Base-by-base conservation (phyloP, 1,284 basidiomycete species). In the Marasmius fiardii region DNA sequence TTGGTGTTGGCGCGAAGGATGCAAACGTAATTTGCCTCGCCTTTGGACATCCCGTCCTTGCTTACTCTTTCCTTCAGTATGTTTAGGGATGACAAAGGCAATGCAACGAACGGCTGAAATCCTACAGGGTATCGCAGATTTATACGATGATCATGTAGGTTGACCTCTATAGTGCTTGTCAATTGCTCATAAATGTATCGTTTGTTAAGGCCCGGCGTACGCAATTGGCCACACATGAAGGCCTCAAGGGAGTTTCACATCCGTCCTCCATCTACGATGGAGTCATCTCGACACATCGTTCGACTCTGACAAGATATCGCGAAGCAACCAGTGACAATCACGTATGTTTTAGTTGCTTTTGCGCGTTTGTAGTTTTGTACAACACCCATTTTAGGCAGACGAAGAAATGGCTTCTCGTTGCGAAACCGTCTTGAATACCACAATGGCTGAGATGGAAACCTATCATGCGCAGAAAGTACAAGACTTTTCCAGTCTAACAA, bases 371-470 rank as follows among this genome's bases (percentile, higher is more conserved):
- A 10, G 28, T 2, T 20, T 39, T 3, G 23, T 48, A 7, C 35
- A 51, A n/a, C 44, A 24, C 34, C 23, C 18, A 39, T 52, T 51
- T 11, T 56, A 88, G 85, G 68, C 76, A n/a, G 75, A 86, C 60
- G 82, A 86, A 55, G 85, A 87, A 16, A 70, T 88, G 58, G 82
- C 85, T 1, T 76, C 83, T 2, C 81, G 92, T 18, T 93, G 90
- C 67, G 92, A 95, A 71, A 94, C 92, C 0, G 90, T 93, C 6
- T 71, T 95, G 23, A 94, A 94, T 67, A 86, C 86, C 3, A 93
- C 92, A 0, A 87, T 92, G 81, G 89, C 91, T 3, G 92, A 94
- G 72, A 85, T 94, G 77, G 88, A 92, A 55, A 85, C 80, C 1
- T 91, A 90, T 63, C 89, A 92, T 64, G 70, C 74, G 0, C 86